phyloP scores from a whole-genome alignment of 768 basidiomycete genomes.

The Phylloporus sp. region DNA sequence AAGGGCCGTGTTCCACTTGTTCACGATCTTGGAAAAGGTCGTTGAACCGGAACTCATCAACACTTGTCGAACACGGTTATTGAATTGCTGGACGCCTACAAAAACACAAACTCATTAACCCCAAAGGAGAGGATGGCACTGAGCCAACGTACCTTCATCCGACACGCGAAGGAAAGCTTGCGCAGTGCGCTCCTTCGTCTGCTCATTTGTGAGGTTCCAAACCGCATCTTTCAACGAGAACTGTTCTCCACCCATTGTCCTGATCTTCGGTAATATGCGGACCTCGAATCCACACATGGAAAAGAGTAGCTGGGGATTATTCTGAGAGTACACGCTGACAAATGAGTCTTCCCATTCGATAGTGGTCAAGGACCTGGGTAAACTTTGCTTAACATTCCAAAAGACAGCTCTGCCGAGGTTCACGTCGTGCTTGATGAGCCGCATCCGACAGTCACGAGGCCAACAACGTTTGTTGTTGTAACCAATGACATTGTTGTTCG shows the following conservation, averaged over 20 bases:
- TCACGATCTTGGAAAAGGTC: constrained; percentile 98
- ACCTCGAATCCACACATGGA: constrained; percentile 99
- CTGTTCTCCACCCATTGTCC: constrained; percentile 93
- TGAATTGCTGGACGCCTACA: constrained; percentile 89
- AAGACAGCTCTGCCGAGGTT: constrained; percentile 97
- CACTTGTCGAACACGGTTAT: constrained; percentile 94
- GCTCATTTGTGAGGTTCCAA: constrained; percentile 96
- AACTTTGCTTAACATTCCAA: constrained; percentile 98
- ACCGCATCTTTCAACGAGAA: constrained; percentile 96
- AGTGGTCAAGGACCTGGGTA: constrained; percentile 93
- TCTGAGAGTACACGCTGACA: constrained; percentile 93
- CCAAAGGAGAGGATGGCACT: neutral
- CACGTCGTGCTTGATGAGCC: constrained; percentile 98
- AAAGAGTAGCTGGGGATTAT: constrained; percentile 96
- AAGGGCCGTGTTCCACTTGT: constrained; percentile 95
- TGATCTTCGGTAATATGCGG: constrained; percentile 93
- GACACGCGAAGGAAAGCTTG: constrained; percentile 98
- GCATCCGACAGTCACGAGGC: constrained; percentile 99
- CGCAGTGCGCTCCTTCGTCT: constrained; percentile 95
- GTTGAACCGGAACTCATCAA: constrained; percentile 98
- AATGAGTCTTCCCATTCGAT: constrained; percentile 99
- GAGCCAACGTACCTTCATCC: constrained; percentile 64
- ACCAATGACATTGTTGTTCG: constrained; percentile 97
- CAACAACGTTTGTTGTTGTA: constrained; percentile 99
- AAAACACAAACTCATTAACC: constrained; percentile 2